Percentiles rank a stretch among this genome's conserved stretches.
phyloP scores from a whole-genome alignment of 164 flowering plant species.

The Macadamia tetraphylla region DNA sequence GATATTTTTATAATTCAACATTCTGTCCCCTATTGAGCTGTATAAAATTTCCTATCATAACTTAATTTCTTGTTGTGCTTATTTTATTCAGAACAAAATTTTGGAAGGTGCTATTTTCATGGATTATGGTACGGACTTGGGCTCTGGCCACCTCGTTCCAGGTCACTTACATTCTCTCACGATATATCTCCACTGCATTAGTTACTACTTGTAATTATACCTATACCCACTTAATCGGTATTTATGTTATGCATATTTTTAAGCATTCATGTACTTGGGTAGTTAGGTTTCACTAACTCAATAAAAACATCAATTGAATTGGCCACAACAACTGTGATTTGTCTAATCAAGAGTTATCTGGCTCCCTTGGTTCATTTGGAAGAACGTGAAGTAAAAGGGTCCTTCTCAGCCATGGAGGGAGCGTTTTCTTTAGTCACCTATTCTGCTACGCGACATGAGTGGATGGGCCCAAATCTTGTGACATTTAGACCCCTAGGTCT shows the following conservation, averaged over 20 bases:
- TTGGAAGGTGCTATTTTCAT: conserved; percentile 76
- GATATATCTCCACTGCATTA: background rate
- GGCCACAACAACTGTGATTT: background rate
- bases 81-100: conserved; percentile 45
- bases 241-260: no score
- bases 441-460: no score
- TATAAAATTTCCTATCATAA: background rate
- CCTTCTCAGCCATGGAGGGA: no score
- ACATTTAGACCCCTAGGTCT: no score
- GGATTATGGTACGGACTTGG: conserved; percentile 84
- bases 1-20: background rate
- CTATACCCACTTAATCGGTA: background rate
- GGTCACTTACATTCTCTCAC: conserved; percentile 39
- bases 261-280: no score
- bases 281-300: no score
- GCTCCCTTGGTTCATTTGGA: background rate
- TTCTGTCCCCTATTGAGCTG: background rate
- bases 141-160: conserved; percentile 79
- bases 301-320: no score
- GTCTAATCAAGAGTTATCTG: background rate
- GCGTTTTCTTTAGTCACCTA: no score
- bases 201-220: no score
- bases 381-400: no score
- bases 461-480: no score
- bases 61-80: background rate